Evolutionary conservation across 106 monocot genomes (phyloP), one percentile per base, ranked within the genome.

Genomic region (Phalaenopsis aphrodite): DNA sequence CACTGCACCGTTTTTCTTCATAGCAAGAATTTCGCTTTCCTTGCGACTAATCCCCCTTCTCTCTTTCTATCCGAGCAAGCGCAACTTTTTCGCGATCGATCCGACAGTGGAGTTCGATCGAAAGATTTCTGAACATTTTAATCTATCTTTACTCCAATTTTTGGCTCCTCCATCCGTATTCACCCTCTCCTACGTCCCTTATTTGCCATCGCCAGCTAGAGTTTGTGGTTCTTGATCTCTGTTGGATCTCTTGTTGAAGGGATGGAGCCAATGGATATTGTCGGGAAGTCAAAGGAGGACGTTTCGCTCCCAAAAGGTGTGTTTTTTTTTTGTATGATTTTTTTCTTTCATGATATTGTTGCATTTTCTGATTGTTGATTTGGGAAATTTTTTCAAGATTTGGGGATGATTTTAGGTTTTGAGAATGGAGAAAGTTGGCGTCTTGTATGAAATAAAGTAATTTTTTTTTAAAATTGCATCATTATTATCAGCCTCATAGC

Each of bases 261-360:
- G 21, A 90, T 91, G 88, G 88, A 88, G 79, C 89, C 87, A 61
- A 92, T 92, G 89, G 92, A 92, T 69, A 89, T 92, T 57, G 89
- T 92, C 76, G 92, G 89, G 82, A 92, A 92, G 66, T 89, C 92
- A 0, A 92, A 92, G 80, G 92, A 92, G 48, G 92, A 92, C 55
- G 92, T 87, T 42, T 86, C 89, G 7, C 89, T 92, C 39, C 92
- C 92, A 2, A 92, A 92, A 92, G 92, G 92, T 92, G 55, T 37
- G 49, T 49, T 49, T 74, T 43, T 74, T 43, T 71, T 71, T 30
- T 30, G 30, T 30, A 4, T 71, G 52, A 38, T 19, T 74, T 1
- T 36, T 39, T 9, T 64, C 6, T 64, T 69, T 68, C 37, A 61
- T 61, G 21, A 5, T n/a, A 5, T 52, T 61, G 61, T 4, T 57